Conservation (phyloP, 1,284 basidiomycete genomes). For the Moesziomyces sp. region DNA sequence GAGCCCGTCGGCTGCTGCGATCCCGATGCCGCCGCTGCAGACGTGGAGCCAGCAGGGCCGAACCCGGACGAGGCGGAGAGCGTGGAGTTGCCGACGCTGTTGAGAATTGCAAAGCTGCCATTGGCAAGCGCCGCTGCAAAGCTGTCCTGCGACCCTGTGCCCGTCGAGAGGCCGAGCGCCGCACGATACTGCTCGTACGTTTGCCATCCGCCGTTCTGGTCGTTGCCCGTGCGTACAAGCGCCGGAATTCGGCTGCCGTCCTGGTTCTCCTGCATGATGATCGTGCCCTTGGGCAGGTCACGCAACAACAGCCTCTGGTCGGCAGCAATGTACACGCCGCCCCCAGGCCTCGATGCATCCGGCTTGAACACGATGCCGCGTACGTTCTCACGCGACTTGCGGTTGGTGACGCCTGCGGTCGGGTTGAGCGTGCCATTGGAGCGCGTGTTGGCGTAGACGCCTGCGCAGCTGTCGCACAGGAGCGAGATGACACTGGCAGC, state of each 20-base stretch:
- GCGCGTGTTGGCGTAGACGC: constrained; percentile 58
- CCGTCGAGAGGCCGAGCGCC: constrained; percentile 27
- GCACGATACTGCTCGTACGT: constrained; percentile 61
- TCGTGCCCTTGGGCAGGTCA: constrained; percentile 75
- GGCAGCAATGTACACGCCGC: constrained; percentile 82
- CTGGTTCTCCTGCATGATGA: constrained; percentile 72
- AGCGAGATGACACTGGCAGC: constrained; percentile 89
- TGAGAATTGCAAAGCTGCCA: constrained; percentile 36
- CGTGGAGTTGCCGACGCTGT: constrained; percentile 16
- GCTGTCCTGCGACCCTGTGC: constrained; percentile 19
- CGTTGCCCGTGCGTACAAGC: constrained; percentile 50
- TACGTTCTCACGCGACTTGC: constrained; percentile 67
- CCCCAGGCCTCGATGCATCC: constrained; percentile 75
- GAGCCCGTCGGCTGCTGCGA: constrained; percentile 3
- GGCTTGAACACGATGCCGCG: constrained; percentile 75
- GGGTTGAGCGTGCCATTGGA: constrained; percentile 68
- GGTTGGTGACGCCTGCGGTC: constrained; percentile 69
- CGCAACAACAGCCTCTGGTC: constrained; percentile 71
- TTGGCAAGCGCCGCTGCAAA: constrained; percentile 37
- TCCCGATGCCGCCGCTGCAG: neutral
- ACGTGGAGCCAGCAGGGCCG: neutral
- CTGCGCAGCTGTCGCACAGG: constrained; percentile 77
- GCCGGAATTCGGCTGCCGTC: constrained; percentile 60
- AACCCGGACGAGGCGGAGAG: neutral
- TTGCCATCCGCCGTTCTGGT: constrained; percentile 55